These are phyloP conservation scores for Epicoccum sorghinum DNA, from an alignment of 2,329 filamentous ascomycete genomes.

Conservation along the genomic window DNA sequence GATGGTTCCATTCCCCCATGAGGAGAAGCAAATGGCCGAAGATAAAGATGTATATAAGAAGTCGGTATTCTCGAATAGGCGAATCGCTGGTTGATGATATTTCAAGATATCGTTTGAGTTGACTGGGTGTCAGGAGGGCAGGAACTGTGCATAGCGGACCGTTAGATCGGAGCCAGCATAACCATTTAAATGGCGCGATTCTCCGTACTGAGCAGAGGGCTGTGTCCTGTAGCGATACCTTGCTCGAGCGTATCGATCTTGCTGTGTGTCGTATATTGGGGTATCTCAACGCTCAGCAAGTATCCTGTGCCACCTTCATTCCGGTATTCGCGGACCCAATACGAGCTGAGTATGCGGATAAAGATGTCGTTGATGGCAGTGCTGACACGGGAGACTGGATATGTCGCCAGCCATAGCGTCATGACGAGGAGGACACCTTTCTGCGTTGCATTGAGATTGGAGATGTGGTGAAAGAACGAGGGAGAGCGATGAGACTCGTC, in stretches of 20 bases:
- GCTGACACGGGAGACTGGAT: slow-evolving; percentile 26
- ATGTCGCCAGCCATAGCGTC: slow-evolving; percentile 24
- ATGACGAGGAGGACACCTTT: slow-evolving; percentile 21
- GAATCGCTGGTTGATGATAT: no score
- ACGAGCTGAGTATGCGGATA: slow-evolving; percentile 10
- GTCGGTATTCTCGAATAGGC: no score
- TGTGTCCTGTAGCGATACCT: background rate
- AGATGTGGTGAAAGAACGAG: background rate
- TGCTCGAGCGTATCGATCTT: slow-evolving; percentile 2
- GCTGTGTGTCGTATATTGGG: background rate
- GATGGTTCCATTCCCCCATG: no score
- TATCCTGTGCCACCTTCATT: slow-evolving; percentile 18
- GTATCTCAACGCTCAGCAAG: slow-evolving; percentile 29
- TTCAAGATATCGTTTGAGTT: no score
- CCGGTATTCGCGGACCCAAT: slow-evolving; percentile 24
- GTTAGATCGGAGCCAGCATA: no score
- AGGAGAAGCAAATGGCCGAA: no score
- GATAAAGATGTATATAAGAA: no score
- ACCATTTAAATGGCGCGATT: no score
- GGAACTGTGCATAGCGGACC: no score
- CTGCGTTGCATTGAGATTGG: slow-evolving; percentile 20
- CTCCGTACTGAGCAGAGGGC: no score
- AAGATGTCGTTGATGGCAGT: slow-evolving; percentile 15
- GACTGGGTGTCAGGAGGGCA: no score
- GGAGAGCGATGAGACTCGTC: background rate